These are phyloP conservation scores for Pichia sp. DNA, from an alignment of 1,139 yeast genomes.

Conservation along the genomic window DNA sequence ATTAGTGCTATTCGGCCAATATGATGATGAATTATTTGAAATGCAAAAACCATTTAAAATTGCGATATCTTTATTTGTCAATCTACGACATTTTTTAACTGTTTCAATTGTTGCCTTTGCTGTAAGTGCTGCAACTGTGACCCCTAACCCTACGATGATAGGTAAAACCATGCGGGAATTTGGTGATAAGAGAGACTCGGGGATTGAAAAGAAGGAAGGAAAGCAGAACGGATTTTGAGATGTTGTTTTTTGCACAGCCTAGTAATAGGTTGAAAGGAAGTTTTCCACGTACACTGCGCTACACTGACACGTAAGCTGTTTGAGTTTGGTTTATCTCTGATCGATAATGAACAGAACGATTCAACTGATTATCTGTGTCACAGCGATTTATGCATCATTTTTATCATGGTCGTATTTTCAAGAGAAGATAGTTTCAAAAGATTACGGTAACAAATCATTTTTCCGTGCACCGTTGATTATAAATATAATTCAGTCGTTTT, in stretches of 20 bases:
- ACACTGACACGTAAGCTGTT: no score
- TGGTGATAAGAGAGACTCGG: neutral
- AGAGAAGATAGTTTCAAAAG: constrained; percentile 75
- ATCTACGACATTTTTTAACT: constrained; percentile 33
- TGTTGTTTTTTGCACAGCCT: no score
- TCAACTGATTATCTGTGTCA: constrained; percentile 40
- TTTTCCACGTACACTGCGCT: no score
- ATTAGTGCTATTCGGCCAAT: constrained; percentile 18
- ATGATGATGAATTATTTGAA: constrained; percentile 3
- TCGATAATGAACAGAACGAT: neutral
- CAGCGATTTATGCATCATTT: constrained; percentile 78
- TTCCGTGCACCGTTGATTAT: constrained; percentile 75
- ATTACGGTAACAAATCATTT: constrained; percentile 49
- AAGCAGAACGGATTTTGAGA: no score
- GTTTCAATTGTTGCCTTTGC: constrained; percentile 45
- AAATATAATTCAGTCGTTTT: constrained; percentile 63
- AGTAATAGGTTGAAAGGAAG: no score
- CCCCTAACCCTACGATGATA: constrained; percentile 50
- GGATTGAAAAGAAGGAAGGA: no score
- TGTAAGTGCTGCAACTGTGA: constrained; percentile 46
- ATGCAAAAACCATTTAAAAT: constrained; percentile 34
- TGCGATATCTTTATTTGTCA: constrained; percentile 53
- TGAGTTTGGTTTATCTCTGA: no score
- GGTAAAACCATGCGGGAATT: constrained; percentile 32
- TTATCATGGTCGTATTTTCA: constrained; percentile 88